Conservation (phyloP, 257 asterid genomes). For the Fraxinus cuspidata region DNA sequence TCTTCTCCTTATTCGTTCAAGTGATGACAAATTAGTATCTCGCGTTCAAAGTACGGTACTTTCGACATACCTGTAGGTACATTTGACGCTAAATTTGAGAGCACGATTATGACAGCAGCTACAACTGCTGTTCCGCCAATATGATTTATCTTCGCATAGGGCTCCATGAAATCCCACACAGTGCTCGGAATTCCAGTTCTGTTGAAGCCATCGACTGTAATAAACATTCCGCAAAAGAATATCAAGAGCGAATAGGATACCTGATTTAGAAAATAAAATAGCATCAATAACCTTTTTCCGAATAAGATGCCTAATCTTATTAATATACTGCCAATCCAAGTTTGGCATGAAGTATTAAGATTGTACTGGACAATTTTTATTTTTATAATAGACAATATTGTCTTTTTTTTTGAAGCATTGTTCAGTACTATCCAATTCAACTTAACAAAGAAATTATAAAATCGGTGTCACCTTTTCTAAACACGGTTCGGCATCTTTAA, state of each 20-base stretch:
- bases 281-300: slow-evolving; percentile 6
- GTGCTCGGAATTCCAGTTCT: slow-evolving; percentile 84
- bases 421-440: not conserved
- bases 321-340: not conserved
- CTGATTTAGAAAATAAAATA: slow-evolving; percentile 25
- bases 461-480: slow-evolving; percentile 64
- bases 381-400: not conserved
- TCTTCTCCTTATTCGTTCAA: slow-evolving; percentile 14
- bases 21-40: slow-evolving; percentile 17
- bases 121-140: slow-evolving; percentile 61
- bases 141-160: slow-evolving; percentile 66
- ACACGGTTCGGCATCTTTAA: slow-evolving; percentile 76
- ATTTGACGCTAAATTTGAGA: slow-evolving; percentile 91
- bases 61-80: slow-evolving; percentile 79
- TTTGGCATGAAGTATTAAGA: not conserved
- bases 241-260: slow-evolving; percentile 89
- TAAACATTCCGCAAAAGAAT: slow-evolving; percentile 96
- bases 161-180: slow-evolving; percentile 85
- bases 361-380: not conserved
- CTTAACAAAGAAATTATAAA: slow-evolving; percentile 6
- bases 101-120: slow-evolving; percentile 66
- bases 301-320: not conserved
- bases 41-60: not conserved
- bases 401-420: slow-evolving; percentile 10
- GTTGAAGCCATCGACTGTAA: slow-evolving; percentile 83